A percentile compares a stretch with the other conserved stretches of the same genome.
These are phyloP conservation scores for Ascodesmis nigricans DNA, from an alignment of 495 filamentous ascomycete genomes.

Conservation along the genomic window DNA sequence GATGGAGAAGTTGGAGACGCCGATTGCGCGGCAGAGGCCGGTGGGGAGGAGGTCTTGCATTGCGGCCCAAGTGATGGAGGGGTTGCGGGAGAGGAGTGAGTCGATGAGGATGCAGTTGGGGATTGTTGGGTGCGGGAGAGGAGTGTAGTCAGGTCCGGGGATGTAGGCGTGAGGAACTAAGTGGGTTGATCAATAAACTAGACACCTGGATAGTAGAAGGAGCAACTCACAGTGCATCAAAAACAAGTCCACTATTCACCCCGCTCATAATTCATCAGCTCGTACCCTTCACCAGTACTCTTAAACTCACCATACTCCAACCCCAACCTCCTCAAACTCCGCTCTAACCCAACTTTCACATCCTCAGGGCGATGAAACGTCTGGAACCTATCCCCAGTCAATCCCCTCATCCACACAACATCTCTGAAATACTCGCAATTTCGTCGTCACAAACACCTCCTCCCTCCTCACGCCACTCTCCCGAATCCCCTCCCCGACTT, in stretches of 20 bases:
- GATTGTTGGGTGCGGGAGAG: neutral
- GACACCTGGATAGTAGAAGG: constrained; percentile 61
- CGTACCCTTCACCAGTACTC: no score
- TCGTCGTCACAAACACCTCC: constrained; percentile 73
- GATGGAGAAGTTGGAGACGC: constrained; percentile 64
- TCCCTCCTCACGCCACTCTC: constrained; percentile 59
- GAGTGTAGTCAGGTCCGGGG: constrained; percentile 30
- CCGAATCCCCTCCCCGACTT: constrained; percentile 59
- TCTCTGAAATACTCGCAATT: no score
- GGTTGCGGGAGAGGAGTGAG: constrained; percentile 17
- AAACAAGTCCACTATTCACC: no score
- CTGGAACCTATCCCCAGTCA: no score
- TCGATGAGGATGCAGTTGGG: constrained; percentile 5
- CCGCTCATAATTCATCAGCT: no score
- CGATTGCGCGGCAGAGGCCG: constrained; percentile 54
- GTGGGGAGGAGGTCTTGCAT: constrained; percentile 51
- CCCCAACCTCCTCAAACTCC: constrained; percentile 48
- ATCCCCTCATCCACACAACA: no score
- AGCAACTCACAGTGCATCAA: no score
- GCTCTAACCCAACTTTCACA: constrained; percentile 43
- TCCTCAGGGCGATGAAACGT: constrained; percentile 46
- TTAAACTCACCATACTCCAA: no score
- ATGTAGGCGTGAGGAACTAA: no score
- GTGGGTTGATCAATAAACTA: constrained; percentile 68
- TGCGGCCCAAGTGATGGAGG: constrained; percentile 40